A percentile compares a stretch with the other conserved stretches of the same genome.
Conservation (phyloP, 1,139 yeast genomes). For the Saccharomyces hybrid region DNA sequence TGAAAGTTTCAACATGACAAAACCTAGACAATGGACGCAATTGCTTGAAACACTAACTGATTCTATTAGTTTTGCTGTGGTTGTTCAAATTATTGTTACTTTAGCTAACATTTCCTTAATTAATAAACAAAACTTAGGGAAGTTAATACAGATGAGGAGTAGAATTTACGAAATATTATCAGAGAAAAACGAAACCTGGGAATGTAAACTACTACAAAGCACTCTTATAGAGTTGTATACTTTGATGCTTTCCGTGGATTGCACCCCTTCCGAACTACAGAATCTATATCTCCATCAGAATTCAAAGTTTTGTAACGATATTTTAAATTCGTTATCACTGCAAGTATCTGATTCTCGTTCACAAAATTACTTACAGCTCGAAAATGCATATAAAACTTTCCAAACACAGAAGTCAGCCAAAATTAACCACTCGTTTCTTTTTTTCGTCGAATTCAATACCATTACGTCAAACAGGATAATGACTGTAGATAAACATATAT, state of each 20-base stretch:
- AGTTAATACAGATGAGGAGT: constrained; percentile 8
- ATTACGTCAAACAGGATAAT: constrained; percentile 24
- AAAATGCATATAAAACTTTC: constrained; percentile 18
- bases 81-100: constrained; percentile 16
- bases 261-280: constrained; percentile 14
- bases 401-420: constrained; percentile 1
- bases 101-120: constrained; percentile 15
- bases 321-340: constrained; percentile 15
- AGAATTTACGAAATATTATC: constrained; percentile 5
- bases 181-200: background rate
- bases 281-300: constrained; percentile 11
- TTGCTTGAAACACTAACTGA: background rate
- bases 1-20: constrained; percentile 4
- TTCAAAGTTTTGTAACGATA: constrained; percentile 5
- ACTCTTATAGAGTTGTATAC: background rate
- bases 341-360: constrained; percentile 14
- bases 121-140: constrained; percentile 15
- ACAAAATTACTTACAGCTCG: constrained; percentile 21
- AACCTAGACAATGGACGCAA: background rate
- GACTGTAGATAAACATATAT: constrained; percentile 19
- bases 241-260: constrained; percentile 8
- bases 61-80: background rate
- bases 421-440: constrained; percentile 13
- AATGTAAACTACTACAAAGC: background rate
- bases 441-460: constrained; percentile 20